These are phyloP conservation scores for Nicotiana tabacum DNA, from an alignment of 257 asterid species.

Conservation along the genomic window DNA sequence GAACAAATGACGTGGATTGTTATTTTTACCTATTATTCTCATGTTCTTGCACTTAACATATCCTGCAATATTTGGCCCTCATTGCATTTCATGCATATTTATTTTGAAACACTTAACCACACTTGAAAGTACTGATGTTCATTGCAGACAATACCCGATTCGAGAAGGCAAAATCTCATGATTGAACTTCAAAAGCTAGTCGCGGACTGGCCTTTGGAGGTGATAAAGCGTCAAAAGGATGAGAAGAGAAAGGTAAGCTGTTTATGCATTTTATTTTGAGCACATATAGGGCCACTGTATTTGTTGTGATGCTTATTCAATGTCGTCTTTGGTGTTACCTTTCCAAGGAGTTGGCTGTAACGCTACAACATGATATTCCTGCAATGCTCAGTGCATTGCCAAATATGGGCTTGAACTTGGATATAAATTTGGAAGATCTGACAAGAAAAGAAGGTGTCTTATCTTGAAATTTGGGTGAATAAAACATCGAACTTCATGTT, in stretches of 20 bases:
- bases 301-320: background rate
- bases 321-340: slow-evolving; percentile 5
- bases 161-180: slow-evolving; percentile 39
- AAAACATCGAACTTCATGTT: background rate
- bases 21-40: background rate
- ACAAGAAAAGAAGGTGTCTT: slow-evolving; percentile 28
- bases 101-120: background rate
- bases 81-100: background rate
- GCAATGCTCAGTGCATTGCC: slow-evolving; percentile 45
- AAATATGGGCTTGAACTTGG: slow-evolving; percentile 48
- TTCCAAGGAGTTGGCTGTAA: slow-evolving; percentile 55
- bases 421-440: slow-evolving; percentile 36
- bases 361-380: slow-evolving; percentile 45
- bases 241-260: slow-evolving; percentile 44
- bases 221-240: slow-evolving; percentile 47
- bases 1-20: background rate
- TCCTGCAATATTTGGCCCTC: background rate
- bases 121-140: background rate
- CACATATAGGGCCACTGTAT: background rate
- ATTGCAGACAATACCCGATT: slow-evolving; percentile 42
- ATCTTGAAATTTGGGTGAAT: slow-evolving; percentile 22
- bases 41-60: background rate
- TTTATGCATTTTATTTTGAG: background rate
- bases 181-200: slow-evolving; percentile 75
- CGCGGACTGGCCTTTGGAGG: slow-evolving; percentile 70